Evolutionary conservation across 1,284 basidiomycete species (phyloP).

Genomic region (Laetiporus sulphureus): DNA sequence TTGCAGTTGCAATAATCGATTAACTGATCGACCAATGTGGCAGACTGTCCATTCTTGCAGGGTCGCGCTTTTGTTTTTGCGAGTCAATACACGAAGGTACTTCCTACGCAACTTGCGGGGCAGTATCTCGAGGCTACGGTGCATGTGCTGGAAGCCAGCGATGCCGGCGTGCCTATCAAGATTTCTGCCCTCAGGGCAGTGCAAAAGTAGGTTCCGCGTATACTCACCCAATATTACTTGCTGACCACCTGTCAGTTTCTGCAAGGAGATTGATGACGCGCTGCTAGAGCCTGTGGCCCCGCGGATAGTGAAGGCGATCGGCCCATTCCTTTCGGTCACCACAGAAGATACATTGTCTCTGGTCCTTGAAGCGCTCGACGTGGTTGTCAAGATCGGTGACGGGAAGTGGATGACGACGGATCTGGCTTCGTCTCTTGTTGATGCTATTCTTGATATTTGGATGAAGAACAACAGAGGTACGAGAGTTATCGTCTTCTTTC

Average conservation of each 20-base stretch:
- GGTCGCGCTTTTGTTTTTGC: conserved; percentile 94
- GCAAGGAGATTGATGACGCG: conserved; percentile 51
- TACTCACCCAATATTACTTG: no score
- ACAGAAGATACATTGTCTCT: conserved; percentile 89
- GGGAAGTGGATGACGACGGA: conserved; percentile 63
- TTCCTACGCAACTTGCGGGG: conserved; percentile 66
- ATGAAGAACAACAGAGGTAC: conserved; percentile 76
- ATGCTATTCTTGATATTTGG: conserved; percentile 74
- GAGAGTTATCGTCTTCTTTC: neutral
- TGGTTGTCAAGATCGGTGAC: conserved; percentile 71
- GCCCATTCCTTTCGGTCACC: conserved; percentile 76
- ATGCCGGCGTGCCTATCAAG: conserved; percentile 80
- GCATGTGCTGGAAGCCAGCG: conserved; percentile 70
- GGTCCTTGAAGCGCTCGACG: conserved; percentile 79
- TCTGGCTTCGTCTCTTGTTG: conserved; percentile 57
- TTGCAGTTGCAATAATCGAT: neutral
- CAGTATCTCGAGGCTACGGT: conserved; percentile 88
- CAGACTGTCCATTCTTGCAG: conserved; percentile 86
- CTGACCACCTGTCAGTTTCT: conserved; percentile 46
- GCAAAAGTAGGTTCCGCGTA: conserved; percentile 77
- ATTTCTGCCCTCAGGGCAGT: conserved; percentile 90
- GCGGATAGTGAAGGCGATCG: conserved; percentile 77
- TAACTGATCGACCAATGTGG: neutral
- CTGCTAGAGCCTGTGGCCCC: conserved; percentile 60
- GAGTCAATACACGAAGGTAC: conserved; percentile 75